Conservation (phyloP, 768 basidiomycete species). For the Termitomyces sp. region DNA sequence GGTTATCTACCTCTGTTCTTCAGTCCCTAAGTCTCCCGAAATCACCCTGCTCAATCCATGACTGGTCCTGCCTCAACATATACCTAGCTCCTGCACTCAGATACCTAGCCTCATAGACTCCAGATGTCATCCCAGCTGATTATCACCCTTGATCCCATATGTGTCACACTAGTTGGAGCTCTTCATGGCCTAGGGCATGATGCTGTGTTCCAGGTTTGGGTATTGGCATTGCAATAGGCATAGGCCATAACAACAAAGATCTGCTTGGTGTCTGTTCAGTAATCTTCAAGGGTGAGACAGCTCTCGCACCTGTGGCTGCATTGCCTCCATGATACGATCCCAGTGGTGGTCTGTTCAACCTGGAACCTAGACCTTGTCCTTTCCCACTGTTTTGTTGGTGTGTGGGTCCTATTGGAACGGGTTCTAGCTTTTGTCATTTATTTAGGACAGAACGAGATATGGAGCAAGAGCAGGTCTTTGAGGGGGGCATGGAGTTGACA, state of each 20-base stretch:
- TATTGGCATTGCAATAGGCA: conserved; percentile 39
- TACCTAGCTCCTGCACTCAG: conserved; percentile 11
- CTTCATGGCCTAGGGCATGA: conserved; percentile 52
- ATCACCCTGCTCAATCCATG: too few relatives aligned
- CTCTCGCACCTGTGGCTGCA: conserved; percentile 21
- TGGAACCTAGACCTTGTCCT: conserved; percentile 17
- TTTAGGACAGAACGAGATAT: conserved; percentile 49
- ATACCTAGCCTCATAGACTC: conserved; percentile 25
- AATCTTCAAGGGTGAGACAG: conserved; percentile 50
- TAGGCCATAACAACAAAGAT: conserved; percentile 34
- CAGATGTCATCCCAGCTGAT: conserved; percentile 15
- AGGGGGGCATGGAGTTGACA: conserved; percentile 32
- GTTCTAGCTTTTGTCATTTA: conserved; percentile 60
- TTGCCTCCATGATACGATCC: conserved; percentile 38
- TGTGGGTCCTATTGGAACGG: conserved; percentile 14
- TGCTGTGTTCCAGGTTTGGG: conserved; percentile 50
- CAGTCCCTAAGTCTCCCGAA: too few relatives aligned
- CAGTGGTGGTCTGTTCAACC: conserved; percentile 31
- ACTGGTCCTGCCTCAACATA: too few relatives aligned
- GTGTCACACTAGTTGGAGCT: conserved; percentile 29
- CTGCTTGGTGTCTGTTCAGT: conserved; percentile 33
- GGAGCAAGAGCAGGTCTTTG: conserved; percentile 53
- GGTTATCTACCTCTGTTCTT: too few relatives aligned
- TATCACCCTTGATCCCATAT: conserved; percentile 15
- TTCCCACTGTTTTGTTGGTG: conserved; percentile 17